These are phyloP conservation scores for Sphenostylis stenocarpa DNA, from an alignment of 306 rosid genomes.

Conservation along the genomic window DNA sequence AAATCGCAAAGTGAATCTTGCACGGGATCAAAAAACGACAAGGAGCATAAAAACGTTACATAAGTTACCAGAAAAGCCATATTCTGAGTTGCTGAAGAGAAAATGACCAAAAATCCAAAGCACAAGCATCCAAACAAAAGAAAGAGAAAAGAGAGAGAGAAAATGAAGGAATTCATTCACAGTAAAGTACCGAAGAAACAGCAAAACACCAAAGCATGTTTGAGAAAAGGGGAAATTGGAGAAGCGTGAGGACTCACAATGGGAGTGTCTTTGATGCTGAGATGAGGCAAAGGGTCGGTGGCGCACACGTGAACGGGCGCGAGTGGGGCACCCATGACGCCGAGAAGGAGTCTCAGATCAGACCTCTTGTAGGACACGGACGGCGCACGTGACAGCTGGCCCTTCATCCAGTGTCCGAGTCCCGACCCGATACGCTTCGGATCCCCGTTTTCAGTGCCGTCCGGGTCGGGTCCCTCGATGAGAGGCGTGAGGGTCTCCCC, in stretches of 20 bases:
- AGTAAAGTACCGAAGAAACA: background rate
- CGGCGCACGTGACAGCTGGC: conserved; percentile 77
- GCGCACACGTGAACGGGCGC: conserved; percentile 82
- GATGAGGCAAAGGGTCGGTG: conserved; percentile 83
- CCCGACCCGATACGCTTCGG: conserved; percentile 77
- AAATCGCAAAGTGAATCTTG: conserved; percentile 19
- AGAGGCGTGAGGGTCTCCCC: conserved; percentile 74
- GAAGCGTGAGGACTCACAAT: conserved; percentile 52
- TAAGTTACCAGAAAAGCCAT: background rate
- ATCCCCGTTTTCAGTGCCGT: conserved; percentile 62
- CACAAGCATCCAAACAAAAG: conserved; percentile 17
- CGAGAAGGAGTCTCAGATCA: conserved; percentile 90
- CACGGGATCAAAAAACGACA: conserved; percentile 21
- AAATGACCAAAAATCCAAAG: conserved; percentile 20
- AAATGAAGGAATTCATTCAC: background rate
- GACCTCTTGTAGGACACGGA: conserved; percentile 68
- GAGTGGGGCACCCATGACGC: conserved; percentile 97
- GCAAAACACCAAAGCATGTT: conserved; percentile 11
- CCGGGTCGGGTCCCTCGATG: conserved; percentile 91
- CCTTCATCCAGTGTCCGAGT: conserved; percentile 88
- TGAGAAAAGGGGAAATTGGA: background rate
- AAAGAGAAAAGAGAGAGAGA: background rate
- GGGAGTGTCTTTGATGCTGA: conserved; percentile 92
- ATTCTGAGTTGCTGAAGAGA: background rate
- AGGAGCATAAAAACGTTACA: conserved; percentile 17